Percentiles rank a stretch among this genome's conserved stretches.
Conservation (phyloP, 2,329 filamentous ascomycete species). For the Aspergillus versicolor region DNA sequence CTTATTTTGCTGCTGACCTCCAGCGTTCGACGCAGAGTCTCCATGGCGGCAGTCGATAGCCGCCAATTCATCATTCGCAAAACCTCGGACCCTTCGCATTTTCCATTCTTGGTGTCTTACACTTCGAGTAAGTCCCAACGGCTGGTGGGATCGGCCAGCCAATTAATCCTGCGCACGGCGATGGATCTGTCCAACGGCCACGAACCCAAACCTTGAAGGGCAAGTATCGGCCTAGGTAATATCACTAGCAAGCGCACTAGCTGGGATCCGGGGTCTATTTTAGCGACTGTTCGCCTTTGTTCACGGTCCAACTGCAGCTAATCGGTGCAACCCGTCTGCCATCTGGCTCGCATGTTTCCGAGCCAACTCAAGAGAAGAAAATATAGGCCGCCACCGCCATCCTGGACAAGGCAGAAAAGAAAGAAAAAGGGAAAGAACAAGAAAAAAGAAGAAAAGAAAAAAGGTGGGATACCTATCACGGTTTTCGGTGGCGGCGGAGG, state of each 20-base stretch:
- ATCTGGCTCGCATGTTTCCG: background rate
- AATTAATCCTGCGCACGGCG: constrained; percentile 19
- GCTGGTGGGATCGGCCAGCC: constrained; percentile 17
- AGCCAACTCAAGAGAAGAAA: background rate
- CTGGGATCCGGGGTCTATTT: constrained; percentile 21
- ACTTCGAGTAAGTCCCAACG: constrained; percentile 20
- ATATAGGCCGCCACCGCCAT: constrained; percentile 4
- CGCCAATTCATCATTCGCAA: background rate
- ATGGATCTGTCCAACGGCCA: constrained; percentile 27
- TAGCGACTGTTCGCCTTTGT: constrained; percentile 21
- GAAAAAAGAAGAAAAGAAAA: background rate
- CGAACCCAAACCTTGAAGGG: constrained; percentile 22
- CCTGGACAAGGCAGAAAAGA: background rate
- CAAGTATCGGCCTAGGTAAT: constrained; percentile 22
- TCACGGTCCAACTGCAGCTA: constrained; percentile 19
- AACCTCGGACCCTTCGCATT: constrained; percentile 3
- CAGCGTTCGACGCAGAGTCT: background rate
- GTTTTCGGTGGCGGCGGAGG: background rate
- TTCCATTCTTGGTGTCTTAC: constrained; percentile 15
- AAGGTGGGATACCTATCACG: background rate
- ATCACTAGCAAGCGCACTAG: constrained; percentile 18
- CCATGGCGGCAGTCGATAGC: background rate
- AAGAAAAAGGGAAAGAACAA: background rate
- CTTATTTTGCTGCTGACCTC: background rate
- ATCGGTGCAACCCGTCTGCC: constrained; percentile 11